Base-by-base conservation (phyloP, 371 early-diverging fungal genomes). In the Batkoa obscura region DNA sequence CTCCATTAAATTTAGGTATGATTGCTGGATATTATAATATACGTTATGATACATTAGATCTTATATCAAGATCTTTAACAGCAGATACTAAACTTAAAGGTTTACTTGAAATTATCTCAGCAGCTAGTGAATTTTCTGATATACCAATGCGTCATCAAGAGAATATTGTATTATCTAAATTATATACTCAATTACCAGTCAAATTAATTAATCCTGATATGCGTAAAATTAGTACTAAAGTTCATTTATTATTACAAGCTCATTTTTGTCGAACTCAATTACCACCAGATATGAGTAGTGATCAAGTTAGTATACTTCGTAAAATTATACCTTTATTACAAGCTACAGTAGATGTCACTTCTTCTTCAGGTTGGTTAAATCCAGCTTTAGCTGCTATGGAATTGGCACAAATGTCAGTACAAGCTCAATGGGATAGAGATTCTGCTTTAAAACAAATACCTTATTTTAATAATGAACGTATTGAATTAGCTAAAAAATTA, bases 21-120 rank as follows among this genome's bases (percentile, higher is more conserved):
- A 90, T 97, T 69, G 88, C 95, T 0, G 87, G 94, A 2, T 93
- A 88, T 73, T 94, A 97, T 71, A 84, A 90, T 69, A 83, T 97
- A 69, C 79, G 84, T 65, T 93, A 91, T 63, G 72, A 82, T 43
- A 93, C 96, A 0, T 83, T 97, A 43, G 94, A 94, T 64, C 81
- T 86, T 78, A 88, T 94, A 66, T 77, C 85, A 41, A 73, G 86
- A 68, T 87, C 89, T 55, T 68, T 94, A 61, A 84, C 80, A 43
- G 73, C 76, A 15, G 79, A 78, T 33, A 95, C 94, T 32, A 90
- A 88, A 67, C 72, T 94, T 51, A 77, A 81, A 54, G 94, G 92
- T 47, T 72, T 97, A 37, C 65, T 95, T 59, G 94, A 94, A 60
- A 91, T 94, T 60, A 68, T 95, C 5, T 74, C 90, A 4, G 84